Percentiles rank a stretch among this genome's conserved stretches.
These are phyloP conservation scores for Sporothrix humicola DNA, from an alignment of 2,329 filamentous ascomycete species.

Conservation along the genomic window DNA sequence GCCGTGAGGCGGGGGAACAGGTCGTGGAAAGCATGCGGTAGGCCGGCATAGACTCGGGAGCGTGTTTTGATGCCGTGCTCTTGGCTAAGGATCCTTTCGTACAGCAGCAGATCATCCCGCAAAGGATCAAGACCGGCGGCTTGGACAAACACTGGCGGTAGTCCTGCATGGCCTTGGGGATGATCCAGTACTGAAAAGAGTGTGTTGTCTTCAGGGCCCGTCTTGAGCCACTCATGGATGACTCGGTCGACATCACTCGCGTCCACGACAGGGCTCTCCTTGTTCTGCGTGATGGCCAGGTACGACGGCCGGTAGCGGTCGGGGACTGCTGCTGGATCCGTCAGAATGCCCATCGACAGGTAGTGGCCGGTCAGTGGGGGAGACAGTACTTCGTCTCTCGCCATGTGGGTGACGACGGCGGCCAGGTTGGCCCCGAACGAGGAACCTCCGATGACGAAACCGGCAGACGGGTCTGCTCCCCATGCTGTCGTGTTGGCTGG, in stretches of 20 bases:
- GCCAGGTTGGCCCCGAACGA: not conserved
- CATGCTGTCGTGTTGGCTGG: not conserved
- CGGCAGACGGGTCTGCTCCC: not conserved
- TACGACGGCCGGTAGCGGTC: not conserved
- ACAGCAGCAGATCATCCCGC: not conserved
- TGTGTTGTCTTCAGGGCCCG: not conserved
- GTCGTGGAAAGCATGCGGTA: not conserved
- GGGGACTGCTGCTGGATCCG: not conserved
- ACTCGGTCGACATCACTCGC: not conserved
- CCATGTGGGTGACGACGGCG: not conserved
- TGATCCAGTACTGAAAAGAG: not conserved
- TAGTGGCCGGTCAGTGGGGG: not conserved
- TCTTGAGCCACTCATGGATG: not conserved
- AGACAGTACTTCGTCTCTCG: not conserved
- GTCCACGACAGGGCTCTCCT: not conserved
- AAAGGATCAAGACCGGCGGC: not conserved
- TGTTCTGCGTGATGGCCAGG: not conserved
- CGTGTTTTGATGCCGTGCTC: not conserved
- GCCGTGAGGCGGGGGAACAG: not conserved
- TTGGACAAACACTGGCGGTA: not conserved
- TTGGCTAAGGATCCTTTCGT: not conserved
- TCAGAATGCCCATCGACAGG: not conserved
- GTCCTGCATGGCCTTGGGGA: not conserved
- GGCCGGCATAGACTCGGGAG: not conserved
- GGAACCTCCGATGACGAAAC: not conserved